Conservation (phyloP, 306 rosid genomes). For the Medicago ruthenica region DNA sequence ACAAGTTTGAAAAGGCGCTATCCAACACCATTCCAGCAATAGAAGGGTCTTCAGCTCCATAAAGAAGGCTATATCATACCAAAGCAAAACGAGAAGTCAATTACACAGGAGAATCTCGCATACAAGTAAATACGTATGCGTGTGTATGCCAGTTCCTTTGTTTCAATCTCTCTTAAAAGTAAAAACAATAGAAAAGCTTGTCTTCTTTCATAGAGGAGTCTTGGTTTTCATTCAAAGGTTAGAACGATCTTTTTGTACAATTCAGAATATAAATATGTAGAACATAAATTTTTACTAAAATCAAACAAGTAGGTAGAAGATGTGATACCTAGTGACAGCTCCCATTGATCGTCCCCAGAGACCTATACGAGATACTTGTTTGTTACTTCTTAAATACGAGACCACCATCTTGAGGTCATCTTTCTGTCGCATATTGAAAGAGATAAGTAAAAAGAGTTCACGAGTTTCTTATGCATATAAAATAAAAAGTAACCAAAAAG, state of each 20-base stretch:
- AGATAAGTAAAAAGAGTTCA: slow-evolving; percentile 39
- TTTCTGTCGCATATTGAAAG: slow-evolving; percentile 59
- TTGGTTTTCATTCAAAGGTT: background rate
- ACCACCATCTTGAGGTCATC: slow-evolving; percentile 91
- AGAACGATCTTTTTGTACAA: background rate
- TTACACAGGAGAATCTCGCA: slow-evolving; percentile 20
- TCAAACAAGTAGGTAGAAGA: slow-evolving; percentile 35
- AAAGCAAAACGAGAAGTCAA: slow-evolving; percentile 34
- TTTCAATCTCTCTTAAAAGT: background rate
- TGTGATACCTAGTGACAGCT: slow-evolving; percentile 86
- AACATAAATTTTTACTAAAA: slow-evolving; percentile 26
- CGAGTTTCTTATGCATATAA: slow-evolving; percentile 12
- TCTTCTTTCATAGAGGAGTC: slow-evolving; percentile 7
- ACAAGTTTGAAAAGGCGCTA: slow-evolving; percentile 95
- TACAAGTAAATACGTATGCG: background rate
- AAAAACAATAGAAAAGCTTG: background rate
- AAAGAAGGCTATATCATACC: slow-evolving; percentile 77
- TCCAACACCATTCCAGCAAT: slow-evolving; percentile 97
- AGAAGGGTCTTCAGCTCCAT: slow-evolving; percentile 98
- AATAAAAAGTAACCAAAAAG: slow-evolving; percentile 2
- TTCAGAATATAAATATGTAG: slow-evolving; percentile 21
- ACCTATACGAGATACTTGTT: slow-evolving; percentile 79
- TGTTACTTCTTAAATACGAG: slow-evolving; percentile 80
- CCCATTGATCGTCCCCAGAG: slow-evolving; percentile 99
- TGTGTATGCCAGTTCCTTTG: background rate